These are phyloP conservation scores for Plenodomus tracheiphilus DNA, from an alignment of 2,329 filamentous ascomycete species.

Conservation along the genomic window DNA sequence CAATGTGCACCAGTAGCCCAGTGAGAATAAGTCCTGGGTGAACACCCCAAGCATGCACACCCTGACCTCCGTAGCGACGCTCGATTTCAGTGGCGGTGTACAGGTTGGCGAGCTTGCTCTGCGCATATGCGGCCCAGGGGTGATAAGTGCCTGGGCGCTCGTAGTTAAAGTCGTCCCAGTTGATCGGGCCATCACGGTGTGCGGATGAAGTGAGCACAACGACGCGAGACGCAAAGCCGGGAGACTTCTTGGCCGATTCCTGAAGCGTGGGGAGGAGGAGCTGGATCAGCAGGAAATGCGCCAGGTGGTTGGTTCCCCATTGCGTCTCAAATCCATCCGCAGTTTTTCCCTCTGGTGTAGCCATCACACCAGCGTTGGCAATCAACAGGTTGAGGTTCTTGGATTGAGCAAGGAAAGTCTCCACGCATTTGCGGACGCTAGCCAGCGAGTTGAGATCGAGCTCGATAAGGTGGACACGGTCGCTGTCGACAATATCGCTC, in stretches of 20 bases:
- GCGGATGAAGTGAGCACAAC: conserved; percentile 51
- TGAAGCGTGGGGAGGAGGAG: conserved; percentile 46
- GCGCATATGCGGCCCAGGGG: conserved; percentile 50
- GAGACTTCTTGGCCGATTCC: conserved; percentile 45
- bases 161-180: conserved; percentile 49
- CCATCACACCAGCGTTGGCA: conserved; percentile 41
- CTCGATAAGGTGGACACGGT: conserved; percentile 11
- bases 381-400: conserved; percentile 24
- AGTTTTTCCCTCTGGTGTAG: conserved; percentile 20
- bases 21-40: conserved; percentile 22
- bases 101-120: conserved; percentile 56
- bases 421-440: conserved; percentile 11
- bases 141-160: conserved; percentile 37
- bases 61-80: conserved; percentile 9
- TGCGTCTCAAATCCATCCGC: conserved; percentile 43
- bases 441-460: conserved; percentile 18
- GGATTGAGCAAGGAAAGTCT: conserved; percentile 8
- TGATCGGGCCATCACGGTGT: conserved; percentile 35
- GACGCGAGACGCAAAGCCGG: conserved; percentile 51
- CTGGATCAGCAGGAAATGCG: conserved; percentile 56
- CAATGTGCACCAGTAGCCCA: background rate
- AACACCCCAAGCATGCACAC: conserved; percentile 20
- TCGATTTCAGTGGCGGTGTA: conserved; percentile 27
- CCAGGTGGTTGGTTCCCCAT: conserved; percentile 52
- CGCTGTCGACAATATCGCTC: no score